phyloP scores from a whole-genome alignment of 352 stramenopile species.

The Globisporangium spiculum region DNA sequence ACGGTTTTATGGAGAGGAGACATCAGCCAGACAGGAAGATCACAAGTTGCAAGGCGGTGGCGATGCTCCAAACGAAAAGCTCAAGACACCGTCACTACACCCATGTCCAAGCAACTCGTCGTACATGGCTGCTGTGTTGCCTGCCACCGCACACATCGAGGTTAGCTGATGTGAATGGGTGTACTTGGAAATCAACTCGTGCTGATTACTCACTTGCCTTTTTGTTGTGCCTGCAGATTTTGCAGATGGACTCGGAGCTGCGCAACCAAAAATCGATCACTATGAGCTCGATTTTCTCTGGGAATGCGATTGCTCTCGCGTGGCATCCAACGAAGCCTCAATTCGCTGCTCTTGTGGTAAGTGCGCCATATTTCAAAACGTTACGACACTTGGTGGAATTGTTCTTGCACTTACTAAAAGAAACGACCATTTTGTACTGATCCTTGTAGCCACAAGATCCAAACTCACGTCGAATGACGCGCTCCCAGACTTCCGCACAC shows the following conservation, averaged over 20 bases:
- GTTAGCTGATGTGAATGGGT: slow-evolving; percentile 18
- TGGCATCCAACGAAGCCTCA: slow-evolving; percentile 50
- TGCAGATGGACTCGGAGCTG: slow-evolving; percentile 68
- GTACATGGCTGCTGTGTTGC: slow-evolving; percentile 47
- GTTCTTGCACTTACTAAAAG: neutral
- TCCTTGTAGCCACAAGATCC: slow-evolving; percentile 51
- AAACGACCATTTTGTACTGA: neutral
- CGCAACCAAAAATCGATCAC: slow-evolving; percentile 62
- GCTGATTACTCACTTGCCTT: neutral
- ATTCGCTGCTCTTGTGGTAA: slow-evolving; percentile 57
- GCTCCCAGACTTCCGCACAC: slow-evolving; percentile 33
- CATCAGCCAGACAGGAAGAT: slow-evolving; percentile 49
- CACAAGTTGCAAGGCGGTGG: slow-evolving; percentile 44
- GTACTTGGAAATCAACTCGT: neutral
- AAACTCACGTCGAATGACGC: slow-evolving; percentile 35
- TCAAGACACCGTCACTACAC: slow-evolving; percentile 32
- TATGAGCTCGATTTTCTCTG: slow-evolving; percentile 54
- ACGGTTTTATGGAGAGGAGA: slow-evolving; percentile 50
- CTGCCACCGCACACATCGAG: slow-evolving; percentile 54
- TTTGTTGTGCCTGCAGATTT: slow-evolving; percentile 29
- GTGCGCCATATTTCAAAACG: neutral
- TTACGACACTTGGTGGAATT: neutral
- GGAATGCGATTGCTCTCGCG: slow-evolving; percentile 57
- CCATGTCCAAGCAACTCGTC: slow-evolving; percentile 31
- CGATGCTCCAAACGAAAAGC: slow-evolving; percentile 41